These are phyloP conservation scores for Musa balbisiana DNA, from an alignment of 202 grass and related monocot genomes.

Conservation along the genomic window DNA sequence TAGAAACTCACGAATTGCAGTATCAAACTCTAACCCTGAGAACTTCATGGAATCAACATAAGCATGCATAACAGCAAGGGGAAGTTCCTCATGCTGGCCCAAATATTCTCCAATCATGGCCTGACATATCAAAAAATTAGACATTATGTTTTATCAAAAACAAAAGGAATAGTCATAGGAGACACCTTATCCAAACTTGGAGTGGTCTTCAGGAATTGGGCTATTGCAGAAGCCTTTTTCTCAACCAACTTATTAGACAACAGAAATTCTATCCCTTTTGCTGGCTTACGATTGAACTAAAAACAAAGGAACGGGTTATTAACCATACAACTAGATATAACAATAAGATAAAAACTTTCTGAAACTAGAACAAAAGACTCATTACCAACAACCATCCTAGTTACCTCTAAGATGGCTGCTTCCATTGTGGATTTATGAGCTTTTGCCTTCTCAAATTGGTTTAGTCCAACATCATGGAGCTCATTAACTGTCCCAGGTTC, in stretches of 20 bases:
- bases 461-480: slow-evolving; percentile 57
- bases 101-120: slow-evolving; percentile 99
- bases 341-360: slow-evolving; percentile 13
- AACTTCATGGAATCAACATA: slow-evolving; percentile 99
- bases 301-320: slow-evolving; percentile 13
- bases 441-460: slow-evolving; percentile 99
- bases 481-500: slow-evolving; percentile 47
- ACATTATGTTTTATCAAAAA: slow-evolving; percentile 16
- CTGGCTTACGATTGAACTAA: slow-evolving; percentile 92
- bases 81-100: slow-evolving; percentile 94
- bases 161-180: not conserved
- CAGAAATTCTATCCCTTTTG: slow-evolving; percentile 85
- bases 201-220: slow-evolving; percentile 87
- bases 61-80: slow-evolving; percentile 97
- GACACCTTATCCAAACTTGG: slow-evolving; percentile 87
- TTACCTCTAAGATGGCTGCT: slow-evolving; percentile 81
- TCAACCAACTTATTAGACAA: slow-evolving; percentile 95
- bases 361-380: slow-evolving; percentile 7
- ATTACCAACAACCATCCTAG: slow-evolving; percentile 15
- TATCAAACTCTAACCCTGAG: slow-evolving; percentile 85
- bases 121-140: slow-evolving; percentile 36
- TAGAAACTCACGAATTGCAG: slow-evolving; percentile 85
- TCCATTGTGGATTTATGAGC: slow-evolving; percentile 99
- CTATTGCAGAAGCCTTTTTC: slow-evolving; percentile 60
- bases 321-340: not conserved